These are phyloP conservation scores for Pleurotus pulmonarius DNA, from an alignment of 768 basidiomycete genomes.

Conservation along the genomic window DNA sequence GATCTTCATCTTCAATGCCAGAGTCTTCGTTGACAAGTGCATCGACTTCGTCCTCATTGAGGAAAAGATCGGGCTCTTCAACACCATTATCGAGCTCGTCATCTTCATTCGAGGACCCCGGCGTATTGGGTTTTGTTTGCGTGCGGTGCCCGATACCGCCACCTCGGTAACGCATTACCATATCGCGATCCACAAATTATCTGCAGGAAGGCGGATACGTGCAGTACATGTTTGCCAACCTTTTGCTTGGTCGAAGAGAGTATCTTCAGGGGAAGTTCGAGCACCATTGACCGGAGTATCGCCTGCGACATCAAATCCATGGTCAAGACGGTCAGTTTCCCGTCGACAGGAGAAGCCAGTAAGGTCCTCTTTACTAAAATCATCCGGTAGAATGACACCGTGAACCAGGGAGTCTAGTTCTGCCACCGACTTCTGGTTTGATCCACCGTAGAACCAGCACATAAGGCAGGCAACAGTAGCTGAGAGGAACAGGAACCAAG, in stretches of 20 bases:
- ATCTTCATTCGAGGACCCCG: slow-evolving; percentile 21
- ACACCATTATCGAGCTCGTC: not conserved
- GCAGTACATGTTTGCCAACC: slow-evolving; percentile 20
- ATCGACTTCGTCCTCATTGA: not conserved
- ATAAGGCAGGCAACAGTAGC: slow-evolving; percentile 14
- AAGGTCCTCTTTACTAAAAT: slow-evolving; percentile 19
- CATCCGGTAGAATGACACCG: slow-evolving; percentile 18
- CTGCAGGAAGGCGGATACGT: slow-evolving; percentile 18
- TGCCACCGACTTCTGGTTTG: slow-evolving; percentile 14
- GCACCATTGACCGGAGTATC: not conserved
- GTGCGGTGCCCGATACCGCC: slow-evolving; percentile 21
- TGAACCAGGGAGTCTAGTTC: slow-evolving; percentile 20
- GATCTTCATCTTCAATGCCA: not conserved
- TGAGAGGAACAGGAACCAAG: slow-evolving; percentile 8
- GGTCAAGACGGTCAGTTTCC: slow-evolving; percentile 16
- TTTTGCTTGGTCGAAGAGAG: slow-evolving; percentile 3
- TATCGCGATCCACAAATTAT: slow-evolving; percentile 22
- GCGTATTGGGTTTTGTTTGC: not conserved
- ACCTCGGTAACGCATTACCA: slow-evolving; percentile 20
- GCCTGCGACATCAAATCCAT: not conserved
- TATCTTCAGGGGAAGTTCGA: not conserved
- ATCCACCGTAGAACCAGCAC: slow-evolving; percentile 17
- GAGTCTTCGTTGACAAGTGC: not conserved
- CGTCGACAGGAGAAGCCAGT: slow-evolving; percentile 13
- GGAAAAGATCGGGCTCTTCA: not conserved